Base-by-base conservation (phyloP, 441 rosid species). In the Melastoma candidum region DNA sequence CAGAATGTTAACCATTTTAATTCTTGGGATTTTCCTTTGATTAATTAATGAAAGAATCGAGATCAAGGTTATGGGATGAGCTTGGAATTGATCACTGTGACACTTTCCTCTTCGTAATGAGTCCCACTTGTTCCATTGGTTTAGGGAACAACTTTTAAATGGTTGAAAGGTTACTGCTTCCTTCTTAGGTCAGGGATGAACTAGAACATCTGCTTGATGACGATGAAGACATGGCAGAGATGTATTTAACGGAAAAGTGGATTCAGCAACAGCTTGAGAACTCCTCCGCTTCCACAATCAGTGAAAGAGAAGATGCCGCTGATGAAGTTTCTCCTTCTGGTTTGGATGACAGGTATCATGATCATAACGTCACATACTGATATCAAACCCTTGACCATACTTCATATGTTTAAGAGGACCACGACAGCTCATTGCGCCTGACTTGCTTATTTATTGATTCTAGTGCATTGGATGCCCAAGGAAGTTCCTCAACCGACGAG, bases 161-260 rank as follows among this genome's bases (percentile, higher is more conserved):
- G 11, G 22, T 17, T 17, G 22, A 17, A 17, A 17, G 22, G 22
- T 17, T 17, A 17, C 1, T 17, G 22, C 1, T 17, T 17, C 22
- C 22, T 17, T 17, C 65, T 57, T 65, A 90, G 89, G 92, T 90
- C 7, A 74, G 94, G 69, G 94, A 84, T 69, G 94, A 84, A 50
- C 66, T 90, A 56, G 94, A 86, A 68, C 89, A 84, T 52, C 70
- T 90, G 63, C 78, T 90, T 59, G 97, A 90, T 57, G 97, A 84
- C 63, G 95, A 84, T 62, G 97, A 84, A 26, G 97, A 86, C 66
- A 90, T 90, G 95, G 92, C 90, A 43, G 97, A 86, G 82, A 81
- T 90, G 97, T 90, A 90, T 73, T 75, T 86, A 53, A 90, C 94
- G 0, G 97, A 78, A 60, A 84, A 90, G 60, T 56, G 79, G 67